Conservation (phyloP, 352 stramenopile species). For the Phytophthora fragariae region DNA sequence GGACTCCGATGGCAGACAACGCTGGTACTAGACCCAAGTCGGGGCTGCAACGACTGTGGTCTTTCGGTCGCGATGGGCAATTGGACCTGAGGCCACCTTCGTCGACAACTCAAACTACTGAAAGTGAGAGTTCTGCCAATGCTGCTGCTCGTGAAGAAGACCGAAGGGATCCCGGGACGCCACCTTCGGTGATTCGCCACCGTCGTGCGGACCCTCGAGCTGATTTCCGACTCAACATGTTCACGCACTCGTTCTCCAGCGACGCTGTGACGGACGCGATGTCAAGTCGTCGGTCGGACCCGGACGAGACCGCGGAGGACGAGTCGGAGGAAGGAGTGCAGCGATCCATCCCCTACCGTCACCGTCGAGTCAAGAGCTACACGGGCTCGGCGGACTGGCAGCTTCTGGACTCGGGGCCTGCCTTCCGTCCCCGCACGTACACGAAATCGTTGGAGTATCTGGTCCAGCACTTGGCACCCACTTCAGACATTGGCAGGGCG, state of each 20-base stretch:
- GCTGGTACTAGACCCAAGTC: slow-evolving; percentile 13
- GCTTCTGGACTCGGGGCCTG: slow-evolving; percentile 22
- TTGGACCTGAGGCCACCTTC: slow-evolving; percentile 32
- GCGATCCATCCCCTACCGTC: slow-evolving; percentile 23
- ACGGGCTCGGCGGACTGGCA: slow-evolving; percentile 41
- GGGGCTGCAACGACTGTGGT: slow-evolving; percentile 55
- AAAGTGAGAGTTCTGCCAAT: neutral
- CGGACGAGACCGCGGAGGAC: slow-evolving; percentile 30
- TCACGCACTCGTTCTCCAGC: slow-evolving; percentile 41
- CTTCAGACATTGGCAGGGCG: slow-evolving; percentile 34
- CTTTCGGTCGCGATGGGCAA: slow-evolving; percentile 49
- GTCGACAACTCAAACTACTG: slow-evolving; percentile 22
- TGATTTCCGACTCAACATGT: slow-evolving; percentile 33
- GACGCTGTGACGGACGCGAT: slow-evolving; percentile 47
- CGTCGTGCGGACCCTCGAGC: slow-evolving; percentile 23
- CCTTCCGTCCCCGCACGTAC: slow-evolving; percentile 66
- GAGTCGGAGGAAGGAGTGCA: slow-evolving; percentile 11
- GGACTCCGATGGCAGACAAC: slow-evolving; percentile 18
- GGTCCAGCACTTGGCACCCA: slow-evolving; percentile 80
- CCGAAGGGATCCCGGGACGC: slow-evolving; percentile 4
- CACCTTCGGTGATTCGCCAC: slow-evolving; percentile 40
- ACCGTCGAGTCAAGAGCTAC: slow-evolving; percentile 67
- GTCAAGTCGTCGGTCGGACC: slow-evolving; percentile 51
- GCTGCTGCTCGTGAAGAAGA: slow-evolving; percentile 1
- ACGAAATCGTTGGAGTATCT: slow-evolving; percentile 84